Evolutionary conservation across 495 filamentous ascomycete genomes (phyloP).

Genomic region (Tuber melanosporum): DNA sequence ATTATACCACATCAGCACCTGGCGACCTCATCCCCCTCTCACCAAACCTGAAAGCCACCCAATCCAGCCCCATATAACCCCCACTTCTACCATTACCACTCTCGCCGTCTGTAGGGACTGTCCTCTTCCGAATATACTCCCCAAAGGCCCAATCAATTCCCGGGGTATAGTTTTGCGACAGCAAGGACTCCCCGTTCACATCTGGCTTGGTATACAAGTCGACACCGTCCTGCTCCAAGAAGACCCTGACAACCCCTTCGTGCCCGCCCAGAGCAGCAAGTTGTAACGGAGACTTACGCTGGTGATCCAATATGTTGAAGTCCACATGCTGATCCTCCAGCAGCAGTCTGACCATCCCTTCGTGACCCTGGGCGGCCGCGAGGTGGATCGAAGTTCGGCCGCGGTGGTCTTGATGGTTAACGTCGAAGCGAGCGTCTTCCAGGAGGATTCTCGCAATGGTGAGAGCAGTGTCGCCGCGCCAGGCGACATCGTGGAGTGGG

Average conservation of each 20-base stretch:
- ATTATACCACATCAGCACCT: background rate
- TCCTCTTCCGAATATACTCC: background rate
- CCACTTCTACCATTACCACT: background rate
- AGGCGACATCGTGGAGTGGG: background rate
- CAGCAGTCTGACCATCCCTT: background rate
- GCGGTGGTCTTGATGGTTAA: background rate
- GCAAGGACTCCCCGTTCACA: background rate
- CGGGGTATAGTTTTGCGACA: background rate
- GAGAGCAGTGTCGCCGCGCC: background rate
- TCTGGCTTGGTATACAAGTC: background rate
- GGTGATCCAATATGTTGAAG: background rate
- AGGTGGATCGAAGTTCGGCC: background rate
- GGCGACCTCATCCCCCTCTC: background rate
- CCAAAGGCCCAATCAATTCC: background rate
- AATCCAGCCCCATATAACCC: background rate
- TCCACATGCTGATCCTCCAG: background rate
- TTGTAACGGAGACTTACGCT: slow-evolving; percentile 1
- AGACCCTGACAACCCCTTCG: background rate
- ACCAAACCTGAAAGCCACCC: background rate
- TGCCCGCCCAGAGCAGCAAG: background rate
- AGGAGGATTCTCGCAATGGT: background rate
- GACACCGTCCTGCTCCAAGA: background rate
- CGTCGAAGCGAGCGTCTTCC: background rate
- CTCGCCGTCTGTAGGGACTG: background rate
- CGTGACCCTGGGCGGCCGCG: background rate